A percentile compares a stretch with the other conserved stretches of the same genome.
Evolutionary conservation across 2,329 filamentous ascomycete genomes (phyloP).

Genomic region (Penicillium sclerotiorum): DNA sequence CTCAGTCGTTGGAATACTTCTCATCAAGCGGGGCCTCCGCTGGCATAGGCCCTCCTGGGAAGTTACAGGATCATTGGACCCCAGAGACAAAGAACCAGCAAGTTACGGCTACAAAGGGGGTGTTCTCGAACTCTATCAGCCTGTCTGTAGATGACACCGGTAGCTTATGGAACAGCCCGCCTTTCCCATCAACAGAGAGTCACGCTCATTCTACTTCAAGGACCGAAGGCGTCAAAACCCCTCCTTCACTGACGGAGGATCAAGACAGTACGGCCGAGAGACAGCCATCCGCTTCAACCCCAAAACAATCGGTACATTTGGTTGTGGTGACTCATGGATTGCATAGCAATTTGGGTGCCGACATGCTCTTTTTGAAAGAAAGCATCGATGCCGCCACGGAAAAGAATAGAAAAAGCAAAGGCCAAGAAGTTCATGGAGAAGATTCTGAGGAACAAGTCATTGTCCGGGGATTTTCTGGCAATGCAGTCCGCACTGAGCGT

Average conservation of each 20-base stretch:
- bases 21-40: slow-evolving; percentile 58
- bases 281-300: slow-evolving; percentile 22
- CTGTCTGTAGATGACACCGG: slow-evolving; percentile 85
- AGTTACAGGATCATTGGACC: slow-evolving; percentile 75
- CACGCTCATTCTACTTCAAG: background rate
- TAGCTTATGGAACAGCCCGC: slow-evolving; percentile 89
- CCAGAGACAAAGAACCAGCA: slow-evolving; percentile 57
- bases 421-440: slow-evolving; percentile 29
- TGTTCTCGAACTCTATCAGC: slow-evolving; percentile 80
- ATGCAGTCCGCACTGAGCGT: slow-evolving; percentile 86
- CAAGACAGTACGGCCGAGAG: background rate
- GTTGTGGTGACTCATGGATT: slow-evolving; percentile 92
- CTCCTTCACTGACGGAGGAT: background rate
- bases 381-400: slow-evolving; percentile 85
- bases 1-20: slow-evolving; percentile 74
- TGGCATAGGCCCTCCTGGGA: slow-evolving; percentile 62
- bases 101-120: slow-evolving; percentile 67
- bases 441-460: slow-evolving; percentile 73
- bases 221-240: background rate
- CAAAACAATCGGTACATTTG: slow-evolving; percentile 70
- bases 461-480: slow-evolving; percentile 85
- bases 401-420: slow-evolving; percentile 67
- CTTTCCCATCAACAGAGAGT: slow-evolving; percentile 60
- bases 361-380: slow-evolving; percentile 97
- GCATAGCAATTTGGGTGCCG: slow-evolving; percentile 91